Percentiles rank a stretch among this genome's conserved stretches.
Evolutionary conservation across 495 filamentous ascomycete genomes (phyloP).

Genomic region (Neurospora sp.): DNA sequence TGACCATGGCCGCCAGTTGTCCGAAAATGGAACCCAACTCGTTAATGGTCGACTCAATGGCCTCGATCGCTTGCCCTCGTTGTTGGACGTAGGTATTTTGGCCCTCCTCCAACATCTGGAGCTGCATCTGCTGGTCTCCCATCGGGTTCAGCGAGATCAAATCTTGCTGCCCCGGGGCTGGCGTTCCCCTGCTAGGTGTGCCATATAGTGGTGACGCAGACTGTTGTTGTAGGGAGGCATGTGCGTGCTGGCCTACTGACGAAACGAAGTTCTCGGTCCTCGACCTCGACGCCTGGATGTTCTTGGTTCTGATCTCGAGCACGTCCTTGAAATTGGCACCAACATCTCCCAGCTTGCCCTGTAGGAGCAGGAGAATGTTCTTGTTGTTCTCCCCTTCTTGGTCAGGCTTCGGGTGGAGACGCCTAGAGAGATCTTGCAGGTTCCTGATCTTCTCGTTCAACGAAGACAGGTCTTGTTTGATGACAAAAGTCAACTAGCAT

Average conservation of each 20-base stretch:
- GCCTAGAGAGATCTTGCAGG: conserved; percentile 56
- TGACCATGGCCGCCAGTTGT: conserved; percentile 94
- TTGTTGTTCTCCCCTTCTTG: conserved; percentile 96
- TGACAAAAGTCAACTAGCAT: conserved; percentile 45
- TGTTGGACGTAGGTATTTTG: conserved; percentile 86
- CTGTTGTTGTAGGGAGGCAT: conserved; percentile 53
- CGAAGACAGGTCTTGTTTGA: conserved; percentile 91
- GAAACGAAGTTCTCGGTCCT: conserved; percentile 95
- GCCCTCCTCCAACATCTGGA: conserved; percentile 89
- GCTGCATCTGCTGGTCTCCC: conserved; percentile 73
- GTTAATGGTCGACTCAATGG: conserved; percentile 88
- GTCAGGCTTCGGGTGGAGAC: conserved; percentile 66
- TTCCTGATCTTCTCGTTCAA: conserved; percentile 78
- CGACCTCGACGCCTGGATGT: conserved; percentile 87
- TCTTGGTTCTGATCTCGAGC: conserved; percentile 92
- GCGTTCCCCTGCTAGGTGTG: conserved; percentile 55
- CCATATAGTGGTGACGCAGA: conserved; percentile 76
- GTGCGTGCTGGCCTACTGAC: conserved; percentile 64
- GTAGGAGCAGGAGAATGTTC: conserved; percentile 86
- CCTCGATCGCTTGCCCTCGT: conserved; percentile 90
- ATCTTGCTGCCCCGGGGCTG: conserved; percentile 47
- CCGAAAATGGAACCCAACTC: conserved; percentile 95
- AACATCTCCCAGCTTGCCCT: conserved; percentile 92
- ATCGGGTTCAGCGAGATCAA: conserved; percentile 79
- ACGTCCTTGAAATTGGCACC: conserved; percentile 94